Conservation (phyloP, 2,329 filamentous ascomycete genomes). For the Claviceps cyperi region DNA sequence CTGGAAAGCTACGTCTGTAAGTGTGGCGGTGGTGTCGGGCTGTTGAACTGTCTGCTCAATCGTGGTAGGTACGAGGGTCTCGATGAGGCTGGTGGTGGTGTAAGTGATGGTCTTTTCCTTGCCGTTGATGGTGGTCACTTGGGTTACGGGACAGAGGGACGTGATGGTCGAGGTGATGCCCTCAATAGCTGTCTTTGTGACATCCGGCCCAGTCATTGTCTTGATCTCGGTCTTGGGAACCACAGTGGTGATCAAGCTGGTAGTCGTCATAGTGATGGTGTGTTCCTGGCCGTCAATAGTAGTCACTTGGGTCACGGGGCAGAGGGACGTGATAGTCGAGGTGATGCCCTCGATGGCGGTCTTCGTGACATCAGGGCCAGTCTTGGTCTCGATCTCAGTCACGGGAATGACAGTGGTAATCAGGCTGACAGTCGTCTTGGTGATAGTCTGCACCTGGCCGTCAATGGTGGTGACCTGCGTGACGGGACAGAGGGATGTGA, state of each 20-base stretch:
- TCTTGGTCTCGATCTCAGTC: constrained; percentile 9
- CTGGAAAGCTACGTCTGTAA: constrained; percentile 17
- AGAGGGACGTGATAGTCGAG: background rate
- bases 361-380: background rate
- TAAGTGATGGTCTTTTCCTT: constrained; percentile 21
- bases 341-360: background rate
- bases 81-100: constrained; percentile 24
- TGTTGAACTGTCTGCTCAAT: constrained; percentile 15
- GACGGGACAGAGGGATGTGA: constrained; percentile 29
- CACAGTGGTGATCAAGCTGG: constrained; percentile 14
- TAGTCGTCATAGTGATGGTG: constrained; percentile 12
- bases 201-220: constrained; percentile 17
- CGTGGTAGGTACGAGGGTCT: constrained; percentile 20
- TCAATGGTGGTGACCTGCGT: constrained; percentile 19
- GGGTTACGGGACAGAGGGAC: constrained; percentile 28
- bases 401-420: constrained; percentile 15
- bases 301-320: background rate
- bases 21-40: constrained; percentile 6
- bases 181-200: constrained; percentile 18
- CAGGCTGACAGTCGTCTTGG: constrained; percentile 12
- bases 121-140: constrained; percentile 29
- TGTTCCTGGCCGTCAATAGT: constrained; percentile 6
- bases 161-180: constrained; percentile 28
- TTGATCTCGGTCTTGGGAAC: constrained; percentile 16
- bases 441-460: constrained; percentile 9